Evolutionary conservation across 129 eudicot species (phyloP).

Genomic region (Kitagawia praeruptora): DNA sequence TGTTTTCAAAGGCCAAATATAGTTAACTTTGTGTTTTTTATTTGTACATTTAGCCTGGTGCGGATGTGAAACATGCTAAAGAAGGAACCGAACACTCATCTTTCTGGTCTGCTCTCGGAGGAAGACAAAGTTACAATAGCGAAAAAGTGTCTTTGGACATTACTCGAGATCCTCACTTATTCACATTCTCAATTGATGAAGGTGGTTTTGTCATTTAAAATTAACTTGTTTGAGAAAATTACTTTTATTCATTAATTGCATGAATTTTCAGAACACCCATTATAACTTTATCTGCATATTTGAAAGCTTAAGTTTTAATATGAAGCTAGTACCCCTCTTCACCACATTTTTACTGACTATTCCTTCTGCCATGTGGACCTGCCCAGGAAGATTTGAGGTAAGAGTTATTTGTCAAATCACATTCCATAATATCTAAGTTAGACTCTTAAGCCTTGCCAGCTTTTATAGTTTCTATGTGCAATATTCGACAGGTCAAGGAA

Average conservation of each 20-base stretch:
- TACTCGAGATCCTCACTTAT: slow-evolving; percentile 84
- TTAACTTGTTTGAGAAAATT: neutral
- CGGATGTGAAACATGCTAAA: slow-evolving; percentile 62
- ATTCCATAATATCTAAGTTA: neutral
- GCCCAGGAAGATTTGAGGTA: slow-evolving; percentile 87
- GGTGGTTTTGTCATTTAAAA: slow-evolving; percentile 19
- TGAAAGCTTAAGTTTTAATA: neutral
- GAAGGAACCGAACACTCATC: slow-evolving; percentile 97
- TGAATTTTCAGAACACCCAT: neutral
- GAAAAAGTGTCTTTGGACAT: slow-evolving; percentile 59
- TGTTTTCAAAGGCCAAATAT: neutral
- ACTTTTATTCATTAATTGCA: neutral
- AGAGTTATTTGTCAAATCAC: neutral
- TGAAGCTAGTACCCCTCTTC: slow-evolving; percentile 3
- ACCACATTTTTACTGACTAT: slow-evolving; percentile 25
- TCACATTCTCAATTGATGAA: slow-evolving; percentile 54
- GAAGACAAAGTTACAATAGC: slow-evolving; percentile 73
- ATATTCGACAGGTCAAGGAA: slow-evolving; percentile 59
- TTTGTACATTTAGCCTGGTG: slow-evolving; percentile 60
- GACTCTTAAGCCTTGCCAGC: neutral
- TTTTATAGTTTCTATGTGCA: neutral
- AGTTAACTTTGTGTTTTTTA: neutral
- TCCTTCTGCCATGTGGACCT: slow-evolving; percentile 26
- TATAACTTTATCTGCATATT: neutral
- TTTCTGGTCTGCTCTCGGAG: slow-evolving; percentile 95